phyloP scores from a whole-genome alignment of 148 eudicot genomes.

The Chenopodium berlandieri region DNA sequence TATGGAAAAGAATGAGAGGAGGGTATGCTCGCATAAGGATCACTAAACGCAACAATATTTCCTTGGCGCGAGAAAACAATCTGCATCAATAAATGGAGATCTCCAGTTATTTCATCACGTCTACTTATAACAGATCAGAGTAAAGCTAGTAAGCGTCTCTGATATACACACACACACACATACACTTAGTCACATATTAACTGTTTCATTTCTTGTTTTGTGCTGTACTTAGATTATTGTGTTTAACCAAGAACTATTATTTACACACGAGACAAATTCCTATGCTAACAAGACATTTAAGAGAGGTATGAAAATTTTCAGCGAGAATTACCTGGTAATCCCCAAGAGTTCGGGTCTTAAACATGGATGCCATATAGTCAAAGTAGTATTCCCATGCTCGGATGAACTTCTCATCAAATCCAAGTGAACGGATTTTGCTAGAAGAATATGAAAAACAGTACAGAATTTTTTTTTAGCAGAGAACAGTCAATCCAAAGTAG shows the following conservation, averaged over 20 bases:
- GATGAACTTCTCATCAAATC: slow-evolving; percentile 75
- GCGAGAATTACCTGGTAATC: slow-evolving; percentile 61
- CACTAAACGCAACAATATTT: slow-evolving; percentile 46
- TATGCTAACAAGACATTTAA: background rate
- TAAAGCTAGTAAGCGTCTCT: background rate
- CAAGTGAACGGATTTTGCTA: slow-evolving; percentile 61
- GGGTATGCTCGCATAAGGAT: slow-evolving; percentile 41
- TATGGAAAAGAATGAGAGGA: slow-evolving; percentile 22
- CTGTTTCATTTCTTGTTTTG: too few species aligned
- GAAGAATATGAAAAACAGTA: background rate
- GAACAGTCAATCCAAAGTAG: background rate
- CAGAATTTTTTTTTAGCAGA: background rate
- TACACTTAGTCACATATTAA: too few species aligned
- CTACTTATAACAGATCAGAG: too few species aligned
- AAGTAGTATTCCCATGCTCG: slow-evolving; percentile 90
- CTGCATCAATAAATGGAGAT: slow-evolving; percentile 30
- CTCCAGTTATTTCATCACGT: background rate
- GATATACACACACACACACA: too few species aligned
- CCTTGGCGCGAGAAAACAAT: slow-evolving; percentile 74
- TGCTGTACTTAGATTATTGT: background rate
- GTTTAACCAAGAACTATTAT: background rate
- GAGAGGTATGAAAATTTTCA: background rate
- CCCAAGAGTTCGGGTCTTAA: slow-evolving; percentile 60
- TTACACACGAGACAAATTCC: background rate
- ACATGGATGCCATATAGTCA: slow-evolving; percentile 76